phyloP scores from a whole-genome alignment of 1,139 yeast genomes.

The Diutina catenulata region DNA sequence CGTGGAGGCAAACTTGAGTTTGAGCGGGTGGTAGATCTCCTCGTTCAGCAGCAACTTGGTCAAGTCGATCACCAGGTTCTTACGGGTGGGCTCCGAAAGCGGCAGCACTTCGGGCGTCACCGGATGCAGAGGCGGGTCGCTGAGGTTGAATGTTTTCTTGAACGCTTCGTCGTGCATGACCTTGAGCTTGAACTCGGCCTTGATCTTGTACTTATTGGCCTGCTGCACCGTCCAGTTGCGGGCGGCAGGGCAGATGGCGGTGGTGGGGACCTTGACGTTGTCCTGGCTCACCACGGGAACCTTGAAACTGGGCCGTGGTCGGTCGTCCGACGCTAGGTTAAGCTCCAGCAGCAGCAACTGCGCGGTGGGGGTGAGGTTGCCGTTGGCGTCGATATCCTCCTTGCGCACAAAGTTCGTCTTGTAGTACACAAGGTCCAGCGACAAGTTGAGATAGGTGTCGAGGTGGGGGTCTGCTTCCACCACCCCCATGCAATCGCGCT shows the following conservation, averaged over 20 bases:
- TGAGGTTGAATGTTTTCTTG: conserved; percentile 20
- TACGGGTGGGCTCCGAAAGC: conserved; percentile 30
- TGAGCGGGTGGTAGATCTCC: conserved; percentile 30
- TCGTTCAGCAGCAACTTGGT: conserved; percentile 24
- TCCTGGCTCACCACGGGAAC: background rate
- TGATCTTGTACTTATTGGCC: conserved; percentile 13
- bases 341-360: background rate
- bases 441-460: conserved; percentile 26
- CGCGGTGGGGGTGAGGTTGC: background rate
- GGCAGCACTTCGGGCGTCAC: conserved; percentile 36
- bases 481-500: conserved; percentile 24
- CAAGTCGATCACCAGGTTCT: conserved; percentile 32
- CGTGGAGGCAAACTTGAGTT: conserved; percentile 27
- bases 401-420: conserved; percentile 33
- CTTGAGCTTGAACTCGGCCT: conserved; percentile 21
- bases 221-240: conserved; percentile 28
- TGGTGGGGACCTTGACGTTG: conserved; percentile 7
- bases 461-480: conserved; percentile 15
- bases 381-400: conserved; percentile 17
- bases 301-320: conserved; percentile 2
- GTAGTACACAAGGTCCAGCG: conserved; percentile 34
- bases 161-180: conserved; percentile 29
- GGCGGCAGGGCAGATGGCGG: conserved; percentile 26
- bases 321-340: conserved; percentile 3
- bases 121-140: conserved; percentile 23